A percentile compares a stretch with the other conserved stretches of the same genome.
These are phyloP conservation scores for Lichenothelia convexa DNA, from an alignment of 495 filamentous ascomycete genomes.

Conservation along the genomic window DNA sequence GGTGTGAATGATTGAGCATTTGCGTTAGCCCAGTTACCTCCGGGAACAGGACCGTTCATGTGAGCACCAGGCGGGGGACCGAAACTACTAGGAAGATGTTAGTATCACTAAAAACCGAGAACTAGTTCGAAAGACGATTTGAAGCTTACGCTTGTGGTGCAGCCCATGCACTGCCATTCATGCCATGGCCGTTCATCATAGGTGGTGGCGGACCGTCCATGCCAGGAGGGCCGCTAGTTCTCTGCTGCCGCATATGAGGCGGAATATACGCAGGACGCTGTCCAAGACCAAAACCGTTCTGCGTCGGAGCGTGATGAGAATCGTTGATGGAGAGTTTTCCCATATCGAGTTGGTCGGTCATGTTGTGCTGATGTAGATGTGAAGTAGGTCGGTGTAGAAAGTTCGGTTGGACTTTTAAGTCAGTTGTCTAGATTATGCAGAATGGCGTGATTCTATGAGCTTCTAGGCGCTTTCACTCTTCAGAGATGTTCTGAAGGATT, in stretches of 20 bases:
- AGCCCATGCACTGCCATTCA: conserved; percentile 46
- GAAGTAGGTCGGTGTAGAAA: too few species aligned
- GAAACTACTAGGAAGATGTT: conserved; percentile 2
- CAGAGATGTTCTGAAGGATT: too few species aligned
- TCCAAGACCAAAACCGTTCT: conserved; percentile 17
- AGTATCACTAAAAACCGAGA: too few species aligned
- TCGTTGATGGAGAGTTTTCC: conserved; percentile 59
- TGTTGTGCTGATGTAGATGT: too few species aligned
- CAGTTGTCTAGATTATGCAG: too few species aligned
- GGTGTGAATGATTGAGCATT: conserved; percentile 56
- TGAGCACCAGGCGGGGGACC: conserved; percentile 10
- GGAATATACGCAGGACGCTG: conserved; percentile 78
- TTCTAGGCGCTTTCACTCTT: too few species aligned
- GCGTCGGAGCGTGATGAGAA: conserved; percentile 42
- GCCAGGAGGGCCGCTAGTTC: conserved; percentile 8
- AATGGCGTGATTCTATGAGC: too few species aligned
- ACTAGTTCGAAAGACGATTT: not conserved
- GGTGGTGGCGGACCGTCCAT: too few species aligned
- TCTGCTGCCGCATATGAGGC: conserved; percentile 66
- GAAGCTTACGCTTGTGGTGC: conserved; percentile 7
- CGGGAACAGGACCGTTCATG: too few species aligned
- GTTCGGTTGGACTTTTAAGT: too few species aligned
- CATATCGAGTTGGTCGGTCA: conserved; percentile 96
- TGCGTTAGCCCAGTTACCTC: conserved; percentile 54
- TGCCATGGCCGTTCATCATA: conserved; percentile 28